Conservation (phyloP, 805 yeast genomes). For the Pichia heedii region DNA sequence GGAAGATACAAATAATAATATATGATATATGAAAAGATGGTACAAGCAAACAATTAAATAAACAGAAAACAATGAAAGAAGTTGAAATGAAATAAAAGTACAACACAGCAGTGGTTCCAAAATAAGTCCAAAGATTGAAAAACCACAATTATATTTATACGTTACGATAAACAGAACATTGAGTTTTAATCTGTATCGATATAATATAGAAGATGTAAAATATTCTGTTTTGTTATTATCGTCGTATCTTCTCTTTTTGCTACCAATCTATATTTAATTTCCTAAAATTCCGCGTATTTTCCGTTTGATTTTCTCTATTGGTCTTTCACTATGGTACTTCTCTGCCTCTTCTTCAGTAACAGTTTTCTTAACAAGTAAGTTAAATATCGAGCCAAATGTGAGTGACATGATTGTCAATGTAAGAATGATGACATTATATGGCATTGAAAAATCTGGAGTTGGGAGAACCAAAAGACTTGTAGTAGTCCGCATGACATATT, state of each 20-base stretch:
- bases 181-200: no score
- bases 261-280: not conserved
- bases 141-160: no score
- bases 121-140: no score
- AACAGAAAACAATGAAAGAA: no score
- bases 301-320: conserved; percentile 10
- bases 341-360: conserved; percentile 69
- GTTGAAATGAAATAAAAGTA: no score
- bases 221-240: not conserved
- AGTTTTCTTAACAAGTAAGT: conserved; percentile 62
- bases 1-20: no score
- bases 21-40: no score
- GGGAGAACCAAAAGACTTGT: conserved; percentile 83
- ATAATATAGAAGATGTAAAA: no score
- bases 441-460: conserved; percentile 98
- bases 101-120: no score
- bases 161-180: no score
- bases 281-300: conserved; percentile 5
- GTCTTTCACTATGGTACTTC: conserved; percentile 11
- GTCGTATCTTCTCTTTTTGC: no score
- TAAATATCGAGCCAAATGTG: conserved; percentile 80
- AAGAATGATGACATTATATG: conserved; percentile 90
- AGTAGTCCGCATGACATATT: conserved; percentile 64
- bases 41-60: no score
- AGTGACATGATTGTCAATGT: conserved; percentile 91